These are phyloP conservation scores for Trapa bicornis DNA, from an alignment of 345 rosid genomes.

Conservation along the genomic window DNA sequence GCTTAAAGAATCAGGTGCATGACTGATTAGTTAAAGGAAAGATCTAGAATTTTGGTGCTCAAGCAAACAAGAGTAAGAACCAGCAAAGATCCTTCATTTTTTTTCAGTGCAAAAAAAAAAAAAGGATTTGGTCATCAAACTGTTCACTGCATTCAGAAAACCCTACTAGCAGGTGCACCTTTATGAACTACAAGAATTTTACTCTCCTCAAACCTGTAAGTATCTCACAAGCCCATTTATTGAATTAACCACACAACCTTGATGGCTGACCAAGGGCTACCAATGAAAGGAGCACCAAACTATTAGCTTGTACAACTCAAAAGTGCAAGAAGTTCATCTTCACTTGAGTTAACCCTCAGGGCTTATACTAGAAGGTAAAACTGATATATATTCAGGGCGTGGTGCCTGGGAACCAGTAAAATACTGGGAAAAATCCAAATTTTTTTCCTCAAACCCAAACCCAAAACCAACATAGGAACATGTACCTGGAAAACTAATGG, in stretches of 20 bases:
- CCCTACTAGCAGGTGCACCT: not conserved
- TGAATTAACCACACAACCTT: too few relatives aligned
- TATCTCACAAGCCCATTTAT: too few relatives aligned
- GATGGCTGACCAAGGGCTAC: too few relatives aligned
- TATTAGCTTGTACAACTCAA: too few relatives aligned
- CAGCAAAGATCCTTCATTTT: not conserved
- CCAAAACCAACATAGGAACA: not conserved
- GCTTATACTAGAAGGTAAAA: not conserved
- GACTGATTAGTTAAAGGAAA: not conserved
- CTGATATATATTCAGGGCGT: not conserved
- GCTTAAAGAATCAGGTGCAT: not conserved
- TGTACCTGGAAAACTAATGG: too few relatives aligned
- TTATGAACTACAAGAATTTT: too few relatives aligned
- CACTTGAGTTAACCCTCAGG: too few relatives aligned
- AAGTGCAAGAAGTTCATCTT: too few relatives aligned
- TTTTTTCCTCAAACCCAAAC: too few relatives aligned
- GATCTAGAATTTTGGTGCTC: not conserved
- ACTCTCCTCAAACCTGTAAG: too few relatives aligned
- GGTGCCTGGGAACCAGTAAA: not conserved
- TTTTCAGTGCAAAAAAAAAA: too few relatives aligned
- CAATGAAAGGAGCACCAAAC: too few relatives aligned
- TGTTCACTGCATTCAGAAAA: not conserved
- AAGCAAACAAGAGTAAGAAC: conserved; percentile 2
- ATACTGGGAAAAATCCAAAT: not conserved
- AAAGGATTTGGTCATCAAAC: not conserved